Base-by-base conservation (phyloP, 2,329 filamentous ascomycete genomes). In the Graphilbum fragrans region DNA sequence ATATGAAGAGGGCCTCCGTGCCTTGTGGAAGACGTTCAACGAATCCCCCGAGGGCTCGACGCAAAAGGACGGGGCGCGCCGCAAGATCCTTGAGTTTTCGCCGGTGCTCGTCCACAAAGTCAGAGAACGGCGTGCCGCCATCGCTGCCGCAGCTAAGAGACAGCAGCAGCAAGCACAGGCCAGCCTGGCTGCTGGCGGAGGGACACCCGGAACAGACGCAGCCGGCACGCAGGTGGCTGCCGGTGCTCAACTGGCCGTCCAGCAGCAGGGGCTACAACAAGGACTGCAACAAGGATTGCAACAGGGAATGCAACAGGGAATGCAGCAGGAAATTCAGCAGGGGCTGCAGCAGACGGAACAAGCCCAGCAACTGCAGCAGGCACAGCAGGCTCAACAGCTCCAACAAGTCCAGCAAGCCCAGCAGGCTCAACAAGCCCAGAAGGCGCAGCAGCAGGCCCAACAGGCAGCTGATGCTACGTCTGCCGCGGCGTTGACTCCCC, bases 61-160 rank as follows among this genome's bases (percentile, higher is more conserved):
- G 1, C 64, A 70, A 19, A 67, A 77, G 36, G 55, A 63, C 20
- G 59, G 62, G 0, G 74, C 76, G 0, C 69, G 67, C 47, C 64
- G 66, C 33, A 80, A 78, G 58, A 71, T 81, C 19, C 55, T 61
- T 7, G 74, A 80, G 9, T 80, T 81, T 52, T 74, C 75, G 0
- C 65, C 65, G 35, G 76, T 74, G 57, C 63, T 81, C 2, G 33
- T 38, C 1, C 45, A 43, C 12, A 52, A 52, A 23, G 41, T 52
- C 12, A 40, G 44, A 14, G 50, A 49, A 23, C 38, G 49, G 2
- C 44, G 46, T 8, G 41, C 36, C 34, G 20, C 39, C 5, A 33
- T 45, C 25, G 42, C 42, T 4, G 36, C 34, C 5, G 45, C 38
- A 16, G 16, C 37, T 46, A n/a, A n/a, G n/a, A n/a, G n/a, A 44